phyloP scores from a whole-genome alignment of 169 alveolate genomes.

The Plasmodium coatneyi region DNA sequence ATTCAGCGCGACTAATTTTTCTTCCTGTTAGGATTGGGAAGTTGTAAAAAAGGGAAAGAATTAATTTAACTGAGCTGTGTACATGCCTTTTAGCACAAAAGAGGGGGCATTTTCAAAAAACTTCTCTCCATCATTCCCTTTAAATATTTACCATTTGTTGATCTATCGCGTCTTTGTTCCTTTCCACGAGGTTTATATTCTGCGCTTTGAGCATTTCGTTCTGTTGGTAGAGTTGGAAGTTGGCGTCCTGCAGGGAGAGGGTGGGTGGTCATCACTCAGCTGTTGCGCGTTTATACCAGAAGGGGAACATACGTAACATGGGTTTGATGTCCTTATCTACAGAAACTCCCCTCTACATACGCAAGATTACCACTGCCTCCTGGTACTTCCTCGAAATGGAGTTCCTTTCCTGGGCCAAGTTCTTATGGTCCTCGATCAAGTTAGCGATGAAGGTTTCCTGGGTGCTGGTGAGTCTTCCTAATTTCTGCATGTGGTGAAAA shows the following conservation, averaged over 20 bases:
- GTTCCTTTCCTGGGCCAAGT: conserved; percentile 29
- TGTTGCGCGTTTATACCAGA: not conserved
- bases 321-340: not conserved
- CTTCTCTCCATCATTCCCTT: not conserved
- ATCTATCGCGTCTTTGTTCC: conserved; percentile 48
- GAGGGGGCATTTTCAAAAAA: not conserved
- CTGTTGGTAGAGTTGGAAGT: conserved; percentile 63
- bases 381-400: conserved; percentile 34
- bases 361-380: conserved; percentile 58
- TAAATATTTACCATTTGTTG: conserved; percentile 19
- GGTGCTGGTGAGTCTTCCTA: conserved; percentile 35
- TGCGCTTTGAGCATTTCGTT: conserved; percentile 73
- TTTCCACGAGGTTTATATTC: conserved; percentile 45
- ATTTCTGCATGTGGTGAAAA: conserved; percentile 16
- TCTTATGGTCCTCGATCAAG: conserved; percentile 36
- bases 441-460: conserved; percentile 32
- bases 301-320: not conserved
- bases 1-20: conserved; percentile 24
- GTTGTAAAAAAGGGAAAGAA: not conserved
- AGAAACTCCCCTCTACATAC: not conserved
- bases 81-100: not conserved
- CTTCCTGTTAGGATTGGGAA: not conserved
- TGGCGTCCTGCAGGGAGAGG: conserved; percentile 40
- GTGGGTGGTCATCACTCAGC: not conserved
- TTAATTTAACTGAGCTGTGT: not conserved